phyloP scores from a whole-genome alignment of 2,329 filamentous ascomycete genomes.

The Talaromyces piceae region DNA sequence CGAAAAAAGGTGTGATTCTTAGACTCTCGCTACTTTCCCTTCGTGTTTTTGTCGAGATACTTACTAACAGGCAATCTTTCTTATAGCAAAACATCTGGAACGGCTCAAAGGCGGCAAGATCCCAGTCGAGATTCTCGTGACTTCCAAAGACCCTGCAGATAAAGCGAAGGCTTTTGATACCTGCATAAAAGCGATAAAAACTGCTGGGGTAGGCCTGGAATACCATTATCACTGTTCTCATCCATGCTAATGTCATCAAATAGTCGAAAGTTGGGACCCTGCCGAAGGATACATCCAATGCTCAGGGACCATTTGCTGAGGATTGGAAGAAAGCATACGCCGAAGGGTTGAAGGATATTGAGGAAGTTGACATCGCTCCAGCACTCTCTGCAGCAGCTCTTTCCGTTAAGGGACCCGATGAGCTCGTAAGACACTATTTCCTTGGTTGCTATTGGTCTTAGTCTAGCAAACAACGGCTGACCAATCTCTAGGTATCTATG shows the following conservation, averaged over 20 bases:
- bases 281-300: slow-evolving; percentile 63
- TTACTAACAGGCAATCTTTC: background rate
- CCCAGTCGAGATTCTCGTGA: slow-evolving; percentile 82
- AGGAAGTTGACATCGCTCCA: slow-evolving; percentile 77
- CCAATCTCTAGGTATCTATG: slow-evolving; percentile 62
- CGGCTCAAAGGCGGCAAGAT: slow-evolving; percentile 86
- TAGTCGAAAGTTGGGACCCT: slow-evolving; percentile 86
- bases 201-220: slow-evolving; percentile 62
- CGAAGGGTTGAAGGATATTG: slow-evolving; percentile 73
- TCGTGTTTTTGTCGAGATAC: background rate
- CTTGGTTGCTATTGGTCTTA: background rate
- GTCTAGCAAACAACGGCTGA: background rate
- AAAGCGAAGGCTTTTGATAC: slow-evolving; percentile 86
- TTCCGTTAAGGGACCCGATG: slow-evolving; percentile 88
- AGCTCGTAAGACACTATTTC: slow-evolving; percentile 50
- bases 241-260: background rate
- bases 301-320: slow-evolving; percentile 81
- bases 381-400: slow-evolving; percentile 79
- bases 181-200: slow-evolving; percentile 79
- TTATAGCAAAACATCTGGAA: slow-evolving; percentile 80
- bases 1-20: slow-evolving; percentile 72
- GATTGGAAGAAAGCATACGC: slow-evolving; percentile 86
- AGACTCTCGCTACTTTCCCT: background rate
- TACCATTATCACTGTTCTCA: background rate
- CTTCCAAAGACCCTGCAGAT: slow-evolving; percentile 83